phyloP scores from a whole-genome alignment of 768 basidiomycete species.

The Omphalotus guepiniiformis region DNA sequence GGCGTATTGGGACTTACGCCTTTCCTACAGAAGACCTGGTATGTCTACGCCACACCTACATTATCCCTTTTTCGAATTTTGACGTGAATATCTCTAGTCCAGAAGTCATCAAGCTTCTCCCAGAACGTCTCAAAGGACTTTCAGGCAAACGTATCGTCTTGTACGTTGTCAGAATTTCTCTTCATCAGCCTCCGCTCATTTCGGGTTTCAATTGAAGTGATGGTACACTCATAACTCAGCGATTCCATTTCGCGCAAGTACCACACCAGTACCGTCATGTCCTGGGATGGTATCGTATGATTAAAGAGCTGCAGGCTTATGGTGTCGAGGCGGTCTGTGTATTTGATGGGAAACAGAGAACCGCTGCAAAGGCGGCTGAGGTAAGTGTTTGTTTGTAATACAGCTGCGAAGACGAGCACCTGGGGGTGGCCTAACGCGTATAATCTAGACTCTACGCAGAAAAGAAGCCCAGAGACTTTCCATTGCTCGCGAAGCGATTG shows the following conservation, averaged over 20 bases:
- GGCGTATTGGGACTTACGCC: slow-evolving; percentile 69
- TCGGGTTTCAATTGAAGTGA: slow-evolving; percentile 48
- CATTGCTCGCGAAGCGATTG: slow-evolving; percentile 50
- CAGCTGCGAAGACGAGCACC: no score
- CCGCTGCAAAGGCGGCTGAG: slow-evolving; percentile 66
- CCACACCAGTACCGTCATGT: slow-evolving; percentile 68
- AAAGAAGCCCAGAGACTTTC: slow-evolving; percentile 45
- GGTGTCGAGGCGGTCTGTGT: slow-evolving; percentile 66
- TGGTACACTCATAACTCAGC: slow-evolving; percentile 81
- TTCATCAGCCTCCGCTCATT: not conserved
- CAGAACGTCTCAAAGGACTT: slow-evolving; percentile 57
- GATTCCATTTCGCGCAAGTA: slow-evolving; percentile 67
- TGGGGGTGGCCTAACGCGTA: not conserved
- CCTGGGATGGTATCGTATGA: slow-evolving; percentile 72
- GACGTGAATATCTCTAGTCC: slow-evolving; percentile 48
- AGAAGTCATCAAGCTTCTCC: slow-evolving; percentile 56
- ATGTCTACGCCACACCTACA: slow-evolving; percentile 14
- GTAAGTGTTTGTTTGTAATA: slow-evolving; percentile 33
- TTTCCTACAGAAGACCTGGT: slow-evolving; percentile 69
- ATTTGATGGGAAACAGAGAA: slow-evolving; percentile 73
- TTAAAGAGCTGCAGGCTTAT: slow-evolving; percentile 54
- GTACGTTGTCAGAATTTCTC: slow-evolving; percentile 37
- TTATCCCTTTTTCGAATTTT: not conserved
- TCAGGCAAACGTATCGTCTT: slow-evolving; percentile 70
- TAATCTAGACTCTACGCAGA: slow-evolving; percentile 49